phyloP scores from a whole-genome alignment of 2,329 filamentous ascomycete genomes.

The Aspergillus latus region DNA sequence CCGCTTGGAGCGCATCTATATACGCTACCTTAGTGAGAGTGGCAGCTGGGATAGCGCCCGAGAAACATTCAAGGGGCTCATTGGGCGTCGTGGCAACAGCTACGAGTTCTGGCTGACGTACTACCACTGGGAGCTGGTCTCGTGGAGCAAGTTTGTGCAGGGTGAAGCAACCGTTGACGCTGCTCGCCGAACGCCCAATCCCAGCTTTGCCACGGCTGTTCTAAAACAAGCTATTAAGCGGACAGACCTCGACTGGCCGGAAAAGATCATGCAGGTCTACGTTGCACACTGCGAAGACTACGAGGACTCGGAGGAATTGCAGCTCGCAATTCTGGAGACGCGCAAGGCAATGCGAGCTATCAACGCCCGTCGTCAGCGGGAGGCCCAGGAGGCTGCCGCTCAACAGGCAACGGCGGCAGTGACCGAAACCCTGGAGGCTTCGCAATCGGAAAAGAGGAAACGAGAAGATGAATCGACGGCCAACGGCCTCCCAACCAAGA shows the following conservation, averaged over 20 bases:
- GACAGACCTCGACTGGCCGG: conserved; percentile 50
- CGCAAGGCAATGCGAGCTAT: conserved; percentile 67
- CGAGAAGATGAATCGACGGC: conserved; percentile 59
- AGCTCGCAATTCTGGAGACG: conserved; percentile 70
- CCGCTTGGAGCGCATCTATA: conserved; percentile 84
- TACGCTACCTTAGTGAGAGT: conserved; percentile 86
- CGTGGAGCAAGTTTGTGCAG: conserved; percentile 60
- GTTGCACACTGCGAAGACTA: conserved; percentile 75
- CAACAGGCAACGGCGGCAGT: conserved; percentile 22
- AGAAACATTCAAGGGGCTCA: conserved; percentile 71
- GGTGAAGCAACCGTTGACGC: conserved; percentile 55
- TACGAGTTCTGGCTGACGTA: conserved; percentile 94
- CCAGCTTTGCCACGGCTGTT: conserved; percentile 71
- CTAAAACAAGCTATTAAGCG: conserved; percentile 67
- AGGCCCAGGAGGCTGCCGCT: conserved; percentile 59
- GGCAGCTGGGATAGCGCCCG: conserved; percentile 75
- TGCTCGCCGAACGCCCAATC: conserved; percentile 61
- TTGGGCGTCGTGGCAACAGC: conserved; percentile 68
- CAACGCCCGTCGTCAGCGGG: conserved; percentile 63
- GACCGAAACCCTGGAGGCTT: conserved; percentile 20
- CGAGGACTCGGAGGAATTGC: conserved; percentile 73
- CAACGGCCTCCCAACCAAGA: conserved; percentile 63
- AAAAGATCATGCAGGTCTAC: conserved; percentile 50
- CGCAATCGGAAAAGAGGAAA: conserved; percentile 63
- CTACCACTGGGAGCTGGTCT: conserved; percentile 86